Evolutionary conservation across 805 yeast species (phyloP), one percentile per base, ranked within the genome.

Genomic region (Wickerhamomyces chambardii): DNA sequence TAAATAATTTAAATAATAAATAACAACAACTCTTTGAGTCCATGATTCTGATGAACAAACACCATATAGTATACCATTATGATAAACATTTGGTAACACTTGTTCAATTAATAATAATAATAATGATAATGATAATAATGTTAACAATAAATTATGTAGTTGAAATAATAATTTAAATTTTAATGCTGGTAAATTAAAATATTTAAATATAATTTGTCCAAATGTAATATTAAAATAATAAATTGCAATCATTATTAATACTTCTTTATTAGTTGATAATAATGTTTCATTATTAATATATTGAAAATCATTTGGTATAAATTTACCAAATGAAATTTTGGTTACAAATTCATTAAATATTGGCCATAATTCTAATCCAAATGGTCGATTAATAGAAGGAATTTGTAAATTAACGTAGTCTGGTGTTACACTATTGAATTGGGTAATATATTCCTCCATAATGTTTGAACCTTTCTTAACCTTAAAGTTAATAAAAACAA

Each of bases 1-100:
- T 61, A 90, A 67, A 64, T 89, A 90, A 67, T 89, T 90, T 63
- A 90, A 66, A 66, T 89, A 90, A 65, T 92, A 90, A 45, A 90
- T 62, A 21, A 84, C 70, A 43, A 85, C 90, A 58, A 90, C 70
- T 50, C 78, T 78, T 45, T 81, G 84, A 30, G 95, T 80, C 82
- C 89, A 90, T 10, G 95, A 80, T 33, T 72, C 70, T 43, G 65
- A 58, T 60, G 75, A 62, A 63, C 97, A 92, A 53, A 90, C 79
- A 34, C 95, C 84, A 54, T 74, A 86, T 59, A 82, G 80, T 15
- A 90, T 36, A 12, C 97, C 97, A 53, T 89, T 74, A 42, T 68
- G 56, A 47, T 63, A 66, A 43, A 87, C 59, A 51, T 84, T 78
- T 29, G 97, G 97, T 33, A 84, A 53, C 45, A 89, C 59, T 64